These are phyloP conservation scores for Wickerhamiella shivajii DNA, from an alignment of 805 yeast species.

Conservation along the genomic window DNA sequence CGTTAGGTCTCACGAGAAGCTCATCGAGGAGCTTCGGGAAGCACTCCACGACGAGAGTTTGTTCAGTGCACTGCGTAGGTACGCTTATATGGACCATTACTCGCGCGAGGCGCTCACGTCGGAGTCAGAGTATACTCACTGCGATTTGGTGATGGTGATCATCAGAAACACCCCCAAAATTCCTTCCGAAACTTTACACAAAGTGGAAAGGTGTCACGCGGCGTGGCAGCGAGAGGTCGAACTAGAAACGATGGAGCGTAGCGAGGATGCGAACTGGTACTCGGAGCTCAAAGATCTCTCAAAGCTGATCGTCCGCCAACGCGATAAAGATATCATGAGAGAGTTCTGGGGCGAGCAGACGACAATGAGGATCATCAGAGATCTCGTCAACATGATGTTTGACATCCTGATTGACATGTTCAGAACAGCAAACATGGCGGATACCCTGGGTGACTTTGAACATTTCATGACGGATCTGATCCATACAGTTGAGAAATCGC, in stretches of 20 bases:
- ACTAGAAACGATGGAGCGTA: constrained; percentile 12
- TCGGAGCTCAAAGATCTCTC: constrained; percentile 45
- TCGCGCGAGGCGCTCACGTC: constrained; percentile 21
- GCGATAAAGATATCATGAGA: constrained; percentile 62
- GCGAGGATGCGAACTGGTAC: constrained; percentile 31
- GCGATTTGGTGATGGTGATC: constrained; percentile 16
- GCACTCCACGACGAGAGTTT: constrained; percentile 24
- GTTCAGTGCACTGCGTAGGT: constrained; percentile 15
- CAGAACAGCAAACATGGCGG: constrained; percentile 48
- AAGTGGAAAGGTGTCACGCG: constrained; percentile 20
- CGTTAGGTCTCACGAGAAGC: constrained; percentile 43
- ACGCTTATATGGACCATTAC: constrained; percentile 15
- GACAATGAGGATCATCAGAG: constrained; percentile 58
- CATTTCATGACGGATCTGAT: constrained; percentile 55
- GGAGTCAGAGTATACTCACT: constrained; percentile 15
- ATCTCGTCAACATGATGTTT: constrained; percentile 55
- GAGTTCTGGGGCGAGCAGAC: constrained; percentile 79
- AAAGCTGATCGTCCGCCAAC: constrained; percentile 46
- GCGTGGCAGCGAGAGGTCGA: constrained; percentile 25
- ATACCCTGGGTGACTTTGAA: constrained; percentile 49
- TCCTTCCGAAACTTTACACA: constrained; percentile 12
- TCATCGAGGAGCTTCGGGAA: constrained; percentile 33
- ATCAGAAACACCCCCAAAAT: constrained; percentile 11
- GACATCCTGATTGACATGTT: constrained; percentile 60
- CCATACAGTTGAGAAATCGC: constrained; percentile 35